Conservation (phyloP, 2,329 filamentous ascomycete species). For the Paracorniculantispora psalliotae region DNA sequence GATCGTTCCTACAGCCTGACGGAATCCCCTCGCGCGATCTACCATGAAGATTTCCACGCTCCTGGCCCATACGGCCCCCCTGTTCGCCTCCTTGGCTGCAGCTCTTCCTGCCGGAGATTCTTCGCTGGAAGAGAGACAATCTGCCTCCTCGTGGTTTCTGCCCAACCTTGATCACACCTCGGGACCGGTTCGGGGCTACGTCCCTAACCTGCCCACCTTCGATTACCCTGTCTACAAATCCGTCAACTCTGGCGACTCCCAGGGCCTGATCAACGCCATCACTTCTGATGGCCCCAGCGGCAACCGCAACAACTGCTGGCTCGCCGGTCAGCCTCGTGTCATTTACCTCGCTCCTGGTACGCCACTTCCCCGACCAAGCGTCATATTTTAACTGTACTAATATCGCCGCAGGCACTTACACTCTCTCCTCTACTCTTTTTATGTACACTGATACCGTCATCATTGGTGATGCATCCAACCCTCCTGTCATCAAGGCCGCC, state of each 20-base stretch:
- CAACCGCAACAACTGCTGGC: constrained; percentile 17
- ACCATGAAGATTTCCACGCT: constrained; percentile 2
- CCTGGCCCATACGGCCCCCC: background rate
- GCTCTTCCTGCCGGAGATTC: constrained; percentile 5
- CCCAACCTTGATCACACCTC: constrained; percentile 20
- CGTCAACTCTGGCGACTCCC: constrained; percentile 8
- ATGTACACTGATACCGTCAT: constrained; percentile 61
- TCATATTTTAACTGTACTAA: background rate
- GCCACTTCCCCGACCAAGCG: background rate
- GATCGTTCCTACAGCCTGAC: background rate
- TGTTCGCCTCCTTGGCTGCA: constrained; percentile 1
- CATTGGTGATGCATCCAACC: constrained; percentile 65
- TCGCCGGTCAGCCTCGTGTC: constrained; percentile 18
- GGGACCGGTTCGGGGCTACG: constrained; percentile 18
- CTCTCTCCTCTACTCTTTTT: constrained; percentile 15
- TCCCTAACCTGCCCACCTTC: constrained; percentile 16
- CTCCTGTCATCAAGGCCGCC: constrained; percentile 66
- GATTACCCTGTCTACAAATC: constrained; percentile 20
- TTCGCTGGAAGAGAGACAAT: constrained; percentile 9
- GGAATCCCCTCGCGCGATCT: background rate
- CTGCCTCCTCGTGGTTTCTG: constrained; percentile 19
- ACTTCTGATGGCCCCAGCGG: constrained; percentile 15
- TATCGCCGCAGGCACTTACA: constrained; percentile 15
- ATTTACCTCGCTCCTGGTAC: constrained; percentile 18
- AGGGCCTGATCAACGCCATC: constrained; percentile 6